phyloP scores from a whole-genome alignment of 331 rosid species.

The Malus hybrid region DNA sequence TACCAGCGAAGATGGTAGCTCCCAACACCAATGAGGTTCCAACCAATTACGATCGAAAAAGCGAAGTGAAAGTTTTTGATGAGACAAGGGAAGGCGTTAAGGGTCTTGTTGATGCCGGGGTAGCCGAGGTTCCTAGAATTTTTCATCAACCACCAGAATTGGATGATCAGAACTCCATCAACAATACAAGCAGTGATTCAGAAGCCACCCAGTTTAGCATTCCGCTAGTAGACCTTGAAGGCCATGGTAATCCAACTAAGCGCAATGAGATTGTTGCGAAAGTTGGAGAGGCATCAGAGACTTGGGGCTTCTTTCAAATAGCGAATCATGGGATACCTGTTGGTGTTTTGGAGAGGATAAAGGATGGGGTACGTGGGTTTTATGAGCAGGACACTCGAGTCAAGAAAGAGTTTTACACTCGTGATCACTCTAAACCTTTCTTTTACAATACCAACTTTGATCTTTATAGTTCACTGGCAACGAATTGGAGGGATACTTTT shows the following conservation, averaged over 20 bases:
- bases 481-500: constrained; percentile 7
- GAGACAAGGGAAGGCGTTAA: constrained; percentile 62
- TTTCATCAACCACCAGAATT: constrained; percentile 26
- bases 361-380: no score
- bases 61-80: constrained; percentile 50
- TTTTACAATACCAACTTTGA: not conserved
- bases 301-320: constrained; percentile 33
- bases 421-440: not conserved
- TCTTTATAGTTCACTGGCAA: not conserved
- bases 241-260: not conserved
- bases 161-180: not conserved
- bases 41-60: constrained; percentile 13
- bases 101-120: constrained; percentile 56
- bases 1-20: constrained; percentile 6
- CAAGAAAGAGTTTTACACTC: constrained; percentile 2
- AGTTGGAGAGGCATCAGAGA: constrained; percentile 17
- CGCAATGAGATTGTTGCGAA: constrained; percentile 27
- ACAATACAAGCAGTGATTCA: not conserved
- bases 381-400: no score
- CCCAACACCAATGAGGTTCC: not conserved
- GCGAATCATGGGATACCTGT: no score
- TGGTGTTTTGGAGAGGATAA: no score
- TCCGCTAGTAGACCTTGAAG: constrained; percentile 42
- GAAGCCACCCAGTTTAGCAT: constrained; percentile 8
- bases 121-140: constrained; percentile 33